Conservation (phyloP, 169 alveolate species). For the Toxoplasma gondii region DNA sequence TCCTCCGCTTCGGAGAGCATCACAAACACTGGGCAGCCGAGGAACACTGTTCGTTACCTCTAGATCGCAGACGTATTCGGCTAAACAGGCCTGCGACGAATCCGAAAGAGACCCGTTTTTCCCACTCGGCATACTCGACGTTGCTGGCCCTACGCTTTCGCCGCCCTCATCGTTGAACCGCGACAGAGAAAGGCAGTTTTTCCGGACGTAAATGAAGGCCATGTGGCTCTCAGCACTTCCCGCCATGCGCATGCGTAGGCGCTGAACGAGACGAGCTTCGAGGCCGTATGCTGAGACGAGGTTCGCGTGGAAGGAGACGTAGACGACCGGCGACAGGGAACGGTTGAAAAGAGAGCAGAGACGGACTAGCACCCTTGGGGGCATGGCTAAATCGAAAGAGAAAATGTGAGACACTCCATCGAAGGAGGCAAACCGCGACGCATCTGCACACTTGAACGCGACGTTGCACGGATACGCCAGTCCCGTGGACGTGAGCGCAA, state of each 20-base stretch:
- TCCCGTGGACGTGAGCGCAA: not conserved
- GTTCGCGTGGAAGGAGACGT: conserved; percentile 58
- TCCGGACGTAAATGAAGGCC: conserved; percentile 53
- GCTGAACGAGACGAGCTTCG: conserved; percentile 51
- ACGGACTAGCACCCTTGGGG: conserved; percentile 70
- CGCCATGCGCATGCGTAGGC: conserved; percentile 62
- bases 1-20: not conserved
- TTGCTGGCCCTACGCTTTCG: not conserved
- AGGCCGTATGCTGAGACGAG: conserved; percentile 50
- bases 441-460: conserved; percentile 70
- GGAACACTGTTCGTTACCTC: too few species aligned
- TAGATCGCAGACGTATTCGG: not conserved
- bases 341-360: conserved; percentile 70
- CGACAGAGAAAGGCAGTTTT: not conserved
- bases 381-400: conserved; percentile 78
- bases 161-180: not conserved
- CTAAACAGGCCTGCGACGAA: not conserved
- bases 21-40: too few species aligned
- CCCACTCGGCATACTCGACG: not conserved
- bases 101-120: not conserved
- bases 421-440: conserved; percentile 65
- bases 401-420: conserved; percentile 73
- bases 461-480: conserved; percentile 51
- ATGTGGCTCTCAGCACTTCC: conserved; percentile 64
- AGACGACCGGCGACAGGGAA: conserved; percentile 49